phyloP scores from a whole-genome alignment of 495 filamentous ascomycete species.

The Xylaria bambusicola region DNA sequence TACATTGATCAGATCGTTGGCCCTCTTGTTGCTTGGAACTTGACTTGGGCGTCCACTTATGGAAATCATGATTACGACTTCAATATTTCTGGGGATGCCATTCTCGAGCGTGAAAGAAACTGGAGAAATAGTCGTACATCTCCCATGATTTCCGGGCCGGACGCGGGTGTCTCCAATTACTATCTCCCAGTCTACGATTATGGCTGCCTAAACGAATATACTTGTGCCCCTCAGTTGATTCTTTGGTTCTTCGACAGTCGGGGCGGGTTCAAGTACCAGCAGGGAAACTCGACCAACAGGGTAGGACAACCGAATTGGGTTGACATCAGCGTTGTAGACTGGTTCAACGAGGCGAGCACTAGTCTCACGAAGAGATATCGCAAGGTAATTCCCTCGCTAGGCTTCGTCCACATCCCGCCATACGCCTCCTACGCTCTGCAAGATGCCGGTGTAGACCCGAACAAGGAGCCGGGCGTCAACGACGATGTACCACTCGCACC shows the following conservation, averaged over 20 bases:
- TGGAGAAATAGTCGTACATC: constrained; percentile 59
- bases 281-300: constrained; percentile 35
- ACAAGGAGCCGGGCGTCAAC: constrained; percentile 64
- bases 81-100: constrained; percentile 57
- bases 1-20: constrained; percentile 64
- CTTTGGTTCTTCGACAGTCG: constrained; percentile 78
- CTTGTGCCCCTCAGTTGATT: constrained; percentile 46
- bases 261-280: constrained; percentile 60
- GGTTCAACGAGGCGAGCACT: constrained; percentile 58
- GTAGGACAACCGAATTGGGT: constrained; percentile 50
- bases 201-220: constrained; percentile 22
- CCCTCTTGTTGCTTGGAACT: constrained; percentile 51
- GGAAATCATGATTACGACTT: constrained; percentile 72
- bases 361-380: constrained; percentile 45
- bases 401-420: constrained; percentile 73
- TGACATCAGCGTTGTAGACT: constrained; percentile 52
- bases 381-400: constrained; percentile 59
- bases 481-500: constrained; percentile 58
- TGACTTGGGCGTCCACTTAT: constrained; percentile 69
- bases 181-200: constrained; percentile 53
- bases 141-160: constrained; percentile 40
- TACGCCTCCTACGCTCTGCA: constrained; percentile 59
- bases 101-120: constrained; percentile 56
- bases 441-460: constrained; percentile 35
- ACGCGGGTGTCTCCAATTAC: constrained; percentile 70